Base-by-base conservation (phyloP, 2,329 filamentous ascomycete genomes). In the Knoxdaviesia proteae region DNA sequence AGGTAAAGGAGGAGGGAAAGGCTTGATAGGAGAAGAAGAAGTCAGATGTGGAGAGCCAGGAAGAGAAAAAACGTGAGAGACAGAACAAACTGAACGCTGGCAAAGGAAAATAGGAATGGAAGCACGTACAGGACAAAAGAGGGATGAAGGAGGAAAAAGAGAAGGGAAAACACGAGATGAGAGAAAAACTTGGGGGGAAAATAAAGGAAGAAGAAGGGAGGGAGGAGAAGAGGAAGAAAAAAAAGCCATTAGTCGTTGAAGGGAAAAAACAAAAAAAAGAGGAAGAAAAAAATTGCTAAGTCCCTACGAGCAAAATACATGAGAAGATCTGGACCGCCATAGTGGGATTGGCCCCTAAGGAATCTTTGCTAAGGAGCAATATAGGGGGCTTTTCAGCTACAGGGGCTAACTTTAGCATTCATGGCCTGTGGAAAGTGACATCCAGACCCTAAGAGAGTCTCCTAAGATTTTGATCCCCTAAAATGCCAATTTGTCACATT, bases 81-180 rank as follows among this genome's bases (percentile, higher is more conserved):
- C 30, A 34, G 36, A 32, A 30, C 6, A 31, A 32, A 32, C 34
- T 36, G 35, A 36, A 6, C 34, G 11, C 8, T 36, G 9, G 34
- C 34, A 49, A 49, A 53, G 46, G 52, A 55, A 57, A 58, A 53
- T 54, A 52, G 48, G 48, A 46, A 44, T 37, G 32, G 32, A 29
- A n/a, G 11, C 30, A 9, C 36, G 29, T 20, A 35, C 35, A 40
- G 43, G 47, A 45, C 46, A 46, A 49, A 49, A 46, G 43, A 50
- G 45, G 49, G 46, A 51, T 50, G 46, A 49, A 52, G 50, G 48
- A 48, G 48, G 47, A 51, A 53, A 51, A 50, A 48, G 48, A 50
- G 51, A 55, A 57, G 50, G 52, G 47, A 20, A 20, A 20, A 20
- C 20, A 20, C 20, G 20, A 20, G 20, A 20, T 20, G 20, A 20